phyloP scores from a whole-genome alignment of 2,329 filamentous ascomycete species.

The Ophiostoma novo-ulmi region DNA sequence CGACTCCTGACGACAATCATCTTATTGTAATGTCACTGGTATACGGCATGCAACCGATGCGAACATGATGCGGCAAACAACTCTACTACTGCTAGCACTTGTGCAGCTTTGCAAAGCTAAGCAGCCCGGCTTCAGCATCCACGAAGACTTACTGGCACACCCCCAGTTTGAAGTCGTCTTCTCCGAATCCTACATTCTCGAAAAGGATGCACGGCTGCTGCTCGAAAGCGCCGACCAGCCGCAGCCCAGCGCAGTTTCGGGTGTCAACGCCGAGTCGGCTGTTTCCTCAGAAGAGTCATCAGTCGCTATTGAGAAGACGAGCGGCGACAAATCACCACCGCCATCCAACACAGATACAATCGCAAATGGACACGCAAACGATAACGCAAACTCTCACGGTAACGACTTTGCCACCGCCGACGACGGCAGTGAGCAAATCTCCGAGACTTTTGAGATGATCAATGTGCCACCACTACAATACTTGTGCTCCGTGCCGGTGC shows the following conservation, averaged over 20 bases:
- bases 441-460: constrained; percentile 66
- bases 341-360: neutral
- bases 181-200: constrained; percentile 64
- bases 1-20: neutral
- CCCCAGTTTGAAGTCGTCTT: constrained; percentile 86
- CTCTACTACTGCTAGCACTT: constrained; percentile 42
- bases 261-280: neutral
- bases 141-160: constrained; percentile 81
- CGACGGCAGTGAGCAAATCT: constrained; percentile 35
- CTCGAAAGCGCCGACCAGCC: constrained; percentile 40
- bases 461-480: constrained; percentile 65
- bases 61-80: constrained; percentile 49
- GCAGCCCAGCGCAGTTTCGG: constrained; percentile 6
- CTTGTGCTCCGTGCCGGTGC: constrained; percentile 76
- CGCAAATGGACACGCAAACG: neutral
- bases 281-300: neutral
- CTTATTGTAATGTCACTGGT: neutral
- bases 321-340: neutral
- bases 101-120: constrained; percentile 46
- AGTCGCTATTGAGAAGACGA: neutral
- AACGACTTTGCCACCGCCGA: constrained; percentile 30
- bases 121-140: constrained; percentile 67
- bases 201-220: constrained; percentile 61
- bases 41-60: constrained; percentile 31
- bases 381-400: neutral